Conservation (phyloP, 2,329 filamentous ascomycete genomes). For the Lasiodiplodia hormozganensis region DNA sequence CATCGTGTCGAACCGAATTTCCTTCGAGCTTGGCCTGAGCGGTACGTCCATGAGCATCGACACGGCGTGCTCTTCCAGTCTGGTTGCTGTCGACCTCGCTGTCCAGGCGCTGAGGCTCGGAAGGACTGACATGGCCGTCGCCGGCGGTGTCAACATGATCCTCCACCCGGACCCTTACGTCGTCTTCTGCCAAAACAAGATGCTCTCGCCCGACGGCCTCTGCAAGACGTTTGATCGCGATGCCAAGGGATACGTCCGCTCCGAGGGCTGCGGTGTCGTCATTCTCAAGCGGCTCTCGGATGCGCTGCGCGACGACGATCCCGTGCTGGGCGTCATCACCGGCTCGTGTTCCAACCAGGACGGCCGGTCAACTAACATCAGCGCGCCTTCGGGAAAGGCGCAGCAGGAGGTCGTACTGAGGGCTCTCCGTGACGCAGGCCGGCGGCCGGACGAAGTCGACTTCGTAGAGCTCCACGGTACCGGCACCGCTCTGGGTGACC, state of each 20-base stretch:
- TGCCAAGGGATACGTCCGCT: slow-evolving; percentile 69
- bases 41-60: slow-evolving; percentile 42
- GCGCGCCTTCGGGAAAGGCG: slow-evolving; percentile 61
- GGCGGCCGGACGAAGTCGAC: slow-evolving; percentile 28
- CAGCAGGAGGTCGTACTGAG: slow-evolving; percentile 45
- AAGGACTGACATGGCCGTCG: slow-evolving; percentile 29
- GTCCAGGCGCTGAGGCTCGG: slow-evolving; percentile 35
- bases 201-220: slow-evolving; percentile 38
- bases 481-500: slow-evolving; percentile 39
- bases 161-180: not conserved
- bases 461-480: slow-evolving; percentile 44
- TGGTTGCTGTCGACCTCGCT: slow-evolving; percentile 39
- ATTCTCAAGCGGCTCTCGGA: slow-evolving; percentile 64
- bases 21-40: slow-evolving; percentile 39
- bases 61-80: slow-evolving; percentile 41
- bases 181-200: not conserved
- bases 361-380: slow-evolving; percentile 60
- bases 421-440: not conserved
- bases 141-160: slow-evolving; percentile 19
- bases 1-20: slow-evolving; percentile 41
- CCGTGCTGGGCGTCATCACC: slow-evolving; percentile 53
- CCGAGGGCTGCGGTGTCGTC: slow-evolving; percentile 66
- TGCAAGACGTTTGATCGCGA: slow-evolving; percentile 53
- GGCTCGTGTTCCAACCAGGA: slow-evolving; percentile 56
- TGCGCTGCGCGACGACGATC: slow-evolving; percentile 64